Evolutionary conservation across 257 asterid species (phyloP), one percentile per base, ranked within the genome.

Genomic region (Ilex asprella): DNA sequence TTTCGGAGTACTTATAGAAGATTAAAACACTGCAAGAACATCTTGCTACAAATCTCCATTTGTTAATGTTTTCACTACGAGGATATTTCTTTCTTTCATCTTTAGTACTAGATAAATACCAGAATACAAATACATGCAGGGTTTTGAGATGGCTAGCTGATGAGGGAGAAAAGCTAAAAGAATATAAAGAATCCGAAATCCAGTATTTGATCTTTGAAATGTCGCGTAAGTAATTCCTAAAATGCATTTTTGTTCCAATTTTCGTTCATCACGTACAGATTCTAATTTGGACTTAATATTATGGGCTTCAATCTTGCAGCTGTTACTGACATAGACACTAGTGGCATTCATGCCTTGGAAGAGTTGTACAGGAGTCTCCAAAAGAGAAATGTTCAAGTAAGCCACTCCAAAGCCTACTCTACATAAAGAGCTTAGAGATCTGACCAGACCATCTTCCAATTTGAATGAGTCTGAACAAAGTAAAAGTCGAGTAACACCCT

Each of bases 321-420:
- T 74, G 97, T 93, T 55, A 87, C 86, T 30, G 99, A 89, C 47
- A 81, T 92, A 30, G 99, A 92, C 66, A 89, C 96, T 0, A 84
- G 96, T 68, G 99, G 99, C 10, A 82, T 93, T 30, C 95, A 89
- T 77, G 76, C 95, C 13, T 41, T 93, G 63, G 89, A 93, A 69
- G 99, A 85, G 59, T 62, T 93, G 21, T 58, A 72, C 67, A 89
- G 78, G 64, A 68, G 61, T 67, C 89, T 93, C 1, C 68, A 62
- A 35, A 85, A 83, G 83, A 81, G 79, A 65, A 79, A 80, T 7
- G 62, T 89, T 61, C 74, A 81, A 79, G 96, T 86, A 69, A 61
- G 27, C 27, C 27, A 21, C 27, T 21, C 27, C 27, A 21, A 21
- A 21, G 27, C 27, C 27, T 21, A 21, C 27, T 21, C 27, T 21